Conservation (phyloP, 495 filamentous ascomycete genomes). For the Amphirosellinia nigrospora region DNA sequence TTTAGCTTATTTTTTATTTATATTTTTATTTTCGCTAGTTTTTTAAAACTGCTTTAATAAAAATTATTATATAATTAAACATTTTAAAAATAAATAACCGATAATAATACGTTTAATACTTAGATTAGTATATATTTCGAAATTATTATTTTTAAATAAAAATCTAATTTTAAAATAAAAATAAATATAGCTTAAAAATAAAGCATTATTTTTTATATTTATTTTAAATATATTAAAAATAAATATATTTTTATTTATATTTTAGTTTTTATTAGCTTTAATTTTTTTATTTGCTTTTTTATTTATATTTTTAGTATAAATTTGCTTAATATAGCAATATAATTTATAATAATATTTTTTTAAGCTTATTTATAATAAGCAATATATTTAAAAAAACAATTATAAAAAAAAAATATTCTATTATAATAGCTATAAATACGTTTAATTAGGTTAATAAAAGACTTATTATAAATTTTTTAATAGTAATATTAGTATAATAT, state of each 20-base stretch:
- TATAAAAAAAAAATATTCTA: background rate
- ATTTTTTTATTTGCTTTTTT: too few species aligned
- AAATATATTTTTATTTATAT: background rate
- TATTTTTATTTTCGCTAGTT: background rate
- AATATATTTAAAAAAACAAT: background rate
- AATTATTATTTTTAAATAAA: too few species aligned
- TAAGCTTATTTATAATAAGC: background rate
- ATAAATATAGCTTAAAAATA: background rate
- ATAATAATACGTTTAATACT: too few species aligned
- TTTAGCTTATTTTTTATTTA: background rate
- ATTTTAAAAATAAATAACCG: background rate
- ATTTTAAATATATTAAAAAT: background rate
- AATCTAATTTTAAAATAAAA: background rate
- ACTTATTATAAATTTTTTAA: background rate
- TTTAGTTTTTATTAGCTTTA: too few species aligned
- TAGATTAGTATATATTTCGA: too few species aligned
- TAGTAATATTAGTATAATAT: background rate
- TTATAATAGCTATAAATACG: background rate
- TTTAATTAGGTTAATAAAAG: background rate
- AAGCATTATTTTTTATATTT: background rate
- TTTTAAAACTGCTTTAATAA: background rate
- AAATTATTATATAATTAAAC: background rate
- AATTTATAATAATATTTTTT: background rate
- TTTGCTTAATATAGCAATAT: background rate
- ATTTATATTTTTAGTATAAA: too few species aligned